Percentiles rank a stretch among this genome's conserved stretches.
Evolutionary conservation across 306 rosid genomes (phyloP).

Genomic region (Rosa rugosa): DNA sequence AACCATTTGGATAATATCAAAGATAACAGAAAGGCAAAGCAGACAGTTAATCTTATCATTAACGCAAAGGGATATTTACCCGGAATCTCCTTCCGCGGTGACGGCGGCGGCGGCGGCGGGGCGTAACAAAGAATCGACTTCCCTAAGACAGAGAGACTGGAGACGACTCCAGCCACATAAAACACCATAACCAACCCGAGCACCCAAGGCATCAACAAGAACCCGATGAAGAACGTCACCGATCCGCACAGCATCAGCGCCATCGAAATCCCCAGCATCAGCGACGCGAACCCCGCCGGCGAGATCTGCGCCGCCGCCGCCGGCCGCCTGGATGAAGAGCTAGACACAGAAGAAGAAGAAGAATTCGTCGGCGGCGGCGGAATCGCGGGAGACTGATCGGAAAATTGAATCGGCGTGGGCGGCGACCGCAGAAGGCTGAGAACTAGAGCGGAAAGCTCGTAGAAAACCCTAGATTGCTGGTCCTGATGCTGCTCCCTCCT

Average conservation of each 20-base stretch:
- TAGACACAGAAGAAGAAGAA: neutral
- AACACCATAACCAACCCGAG: constrained; percentile 67
- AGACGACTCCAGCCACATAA: constrained; percentile 70
- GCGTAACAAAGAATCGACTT: constrained; percentile 67
- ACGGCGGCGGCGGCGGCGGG: constrained; percentile 30
- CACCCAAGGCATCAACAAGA: constrained; percentile 93
- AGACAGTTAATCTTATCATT: no score
- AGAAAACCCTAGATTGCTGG: constrained; percentile 52
- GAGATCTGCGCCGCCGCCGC: constrained; percentile 45
- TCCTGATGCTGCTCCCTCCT: constrained; percentile 53
- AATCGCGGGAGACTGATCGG: constrained; percentile 30
- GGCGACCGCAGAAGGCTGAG: constrained; percentile 72
- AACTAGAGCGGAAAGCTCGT: constrained; percentile 68
- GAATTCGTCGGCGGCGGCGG: neutral
- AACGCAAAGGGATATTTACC: constrained; percentile 34
- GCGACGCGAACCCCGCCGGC: constrained; percentile 77
- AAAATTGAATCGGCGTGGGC: constrained; percentile 44
- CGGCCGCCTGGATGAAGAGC: constrained; percentile 11
- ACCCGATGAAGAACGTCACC: constrained; percentile 84
- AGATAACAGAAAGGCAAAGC: neutral
- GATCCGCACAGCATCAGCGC: constrained; percentile 94
- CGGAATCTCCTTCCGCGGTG: constrained; percentile 60
- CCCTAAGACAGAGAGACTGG: constrained; percentile 59
- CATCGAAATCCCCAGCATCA: constrained; percentile 76
- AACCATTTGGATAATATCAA: neutral